Conservation (phyloP, 2,329 filamentous ascomycete genomes). For the Trichoderma sp. region DNA sequence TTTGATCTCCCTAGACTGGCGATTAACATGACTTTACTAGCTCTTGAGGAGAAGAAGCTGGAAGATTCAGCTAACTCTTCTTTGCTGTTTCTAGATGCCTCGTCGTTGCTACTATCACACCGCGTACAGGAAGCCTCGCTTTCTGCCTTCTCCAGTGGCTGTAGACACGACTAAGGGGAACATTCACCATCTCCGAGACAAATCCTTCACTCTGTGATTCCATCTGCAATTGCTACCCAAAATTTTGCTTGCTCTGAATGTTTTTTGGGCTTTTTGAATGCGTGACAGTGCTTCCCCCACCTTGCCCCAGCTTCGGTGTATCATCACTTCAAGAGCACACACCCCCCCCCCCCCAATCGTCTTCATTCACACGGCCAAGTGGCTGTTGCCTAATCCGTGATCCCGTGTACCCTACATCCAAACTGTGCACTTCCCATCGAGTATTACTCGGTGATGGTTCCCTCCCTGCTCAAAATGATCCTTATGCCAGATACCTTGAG, state of each 20-base stretch:
- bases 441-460: no score
- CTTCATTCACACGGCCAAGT: neutral
- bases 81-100: neutral
- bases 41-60: neutral
- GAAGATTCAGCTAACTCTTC: neutral
- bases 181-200: neutral
- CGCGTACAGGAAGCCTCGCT: neutral
- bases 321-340: neutral
- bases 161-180: neutral
- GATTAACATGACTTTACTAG: neutral
- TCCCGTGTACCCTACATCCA: neutral
- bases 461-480: neutral
- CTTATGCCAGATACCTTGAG: neutral
- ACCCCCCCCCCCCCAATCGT: no score
- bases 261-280: neutral
- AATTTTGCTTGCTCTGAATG: neutral
- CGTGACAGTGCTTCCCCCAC: neutral
- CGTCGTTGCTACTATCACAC: neutral
- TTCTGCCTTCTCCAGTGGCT: neutral
- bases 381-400: neutral
- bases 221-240: neutral
- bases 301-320: neutral
- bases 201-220: neutral
- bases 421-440: neutral
- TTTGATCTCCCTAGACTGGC: neutral